Evolutionary conservation across 495 filamentous ascomycete species (phyloP).

Genomic region (Chaetomidium leptoderma): DNA sequence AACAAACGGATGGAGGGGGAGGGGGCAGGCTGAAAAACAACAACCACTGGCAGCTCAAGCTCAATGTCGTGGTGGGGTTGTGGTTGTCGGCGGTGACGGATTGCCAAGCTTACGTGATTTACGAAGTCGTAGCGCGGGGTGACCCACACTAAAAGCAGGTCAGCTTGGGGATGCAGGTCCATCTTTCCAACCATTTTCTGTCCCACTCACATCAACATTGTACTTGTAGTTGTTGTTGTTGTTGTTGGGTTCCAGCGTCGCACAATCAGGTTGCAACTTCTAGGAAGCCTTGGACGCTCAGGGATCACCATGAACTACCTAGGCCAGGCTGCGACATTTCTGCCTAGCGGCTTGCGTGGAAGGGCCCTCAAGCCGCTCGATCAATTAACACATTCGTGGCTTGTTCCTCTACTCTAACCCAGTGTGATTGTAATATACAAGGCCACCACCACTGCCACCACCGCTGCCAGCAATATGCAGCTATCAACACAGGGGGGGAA

Average conservation of each 20-base stretch:
- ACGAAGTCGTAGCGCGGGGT: slow-evolving; percentile 8
- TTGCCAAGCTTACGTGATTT: slow-evolving; percentile 23
- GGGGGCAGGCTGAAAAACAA: slow-evolving; percentile 29
- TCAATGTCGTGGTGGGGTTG: slow-evolving; percentile 23
- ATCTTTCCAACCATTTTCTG: slow-evolving; percentile 6
- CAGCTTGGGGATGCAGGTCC: slow-evolving; percentile 2
- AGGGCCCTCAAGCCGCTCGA: no score
- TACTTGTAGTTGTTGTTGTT: no score
- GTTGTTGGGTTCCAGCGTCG: slow-evolving; percentile 1
- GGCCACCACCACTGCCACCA: no score
- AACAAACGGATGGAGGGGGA: slow-evolving; percentile 32
- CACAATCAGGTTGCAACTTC: neutral
- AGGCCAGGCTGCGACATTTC: slow-evolving; percentile 4
- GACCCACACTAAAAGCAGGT: slow-evolving; percentile 13
- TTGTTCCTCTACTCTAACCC: slow-evolving; percentile 31
- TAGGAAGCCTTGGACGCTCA: neutral
- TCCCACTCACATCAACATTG: neutral
- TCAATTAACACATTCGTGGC: slow-evolving; percentile 1
- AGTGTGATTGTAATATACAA: slow-evolving; percentile 33
- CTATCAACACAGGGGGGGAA: slow-evolving; percentile 27
- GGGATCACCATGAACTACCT: neutral
- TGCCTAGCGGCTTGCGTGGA: slow-evolving; percentile 4
- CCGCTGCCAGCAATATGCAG: slow-evolving; percentile 23
- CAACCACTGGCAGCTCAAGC: slow-evolving; percentile 3
- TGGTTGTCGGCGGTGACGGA: slow-evolving; percentile 23